Evolutionary conservation across 1,139 yeast genomes (phyloP).

Genomic region (Blastobotrys ciferrii): DNA sequence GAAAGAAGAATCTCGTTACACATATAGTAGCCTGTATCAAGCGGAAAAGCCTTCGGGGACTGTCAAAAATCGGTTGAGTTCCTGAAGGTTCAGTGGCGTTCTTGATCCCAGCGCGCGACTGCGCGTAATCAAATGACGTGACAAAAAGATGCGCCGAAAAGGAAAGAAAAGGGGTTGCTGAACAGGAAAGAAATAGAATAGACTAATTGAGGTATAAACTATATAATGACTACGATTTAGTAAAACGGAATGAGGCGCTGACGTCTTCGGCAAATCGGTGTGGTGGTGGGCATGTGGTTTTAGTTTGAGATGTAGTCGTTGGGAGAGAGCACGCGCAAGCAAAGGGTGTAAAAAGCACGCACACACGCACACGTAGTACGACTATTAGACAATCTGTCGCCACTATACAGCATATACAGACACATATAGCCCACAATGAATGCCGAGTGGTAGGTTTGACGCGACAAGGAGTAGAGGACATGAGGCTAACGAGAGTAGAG

Average conservation of each 20-base stretch:
- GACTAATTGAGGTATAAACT: no score
- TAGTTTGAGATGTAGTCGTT: no score
- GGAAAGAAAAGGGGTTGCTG: no score
- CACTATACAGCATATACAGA: constrained; percentile 9
- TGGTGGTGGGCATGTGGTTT: neutral
- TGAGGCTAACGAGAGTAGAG: neutral
- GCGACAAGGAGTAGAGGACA: neutral
- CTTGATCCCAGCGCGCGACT: neutral
- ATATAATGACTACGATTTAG: no score
- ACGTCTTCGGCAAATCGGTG: neutral
- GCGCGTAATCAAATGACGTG: neutral
- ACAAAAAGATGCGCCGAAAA: no score
- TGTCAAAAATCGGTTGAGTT: no score
- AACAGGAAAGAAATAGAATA: no score
- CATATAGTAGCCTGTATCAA: no score
- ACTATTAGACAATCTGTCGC: neutral
- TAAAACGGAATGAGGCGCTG: no score
- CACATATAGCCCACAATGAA: constrained; percentile 2
- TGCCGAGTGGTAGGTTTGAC: constrained; percentile 5
- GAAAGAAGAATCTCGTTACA: no score
- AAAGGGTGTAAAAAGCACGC: neutral
- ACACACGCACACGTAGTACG: neutral
- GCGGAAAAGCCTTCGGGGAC: neutral
- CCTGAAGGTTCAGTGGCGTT: no score
- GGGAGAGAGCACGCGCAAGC: constrained; percentile 7